A percentile compares a stretch with the other conserved stretches of the same genome.
Evolutionary conservation across 2,329 filamentous ascomycete genomes (phyloP).

Genomic region (Penicillium sp.): DNA sequence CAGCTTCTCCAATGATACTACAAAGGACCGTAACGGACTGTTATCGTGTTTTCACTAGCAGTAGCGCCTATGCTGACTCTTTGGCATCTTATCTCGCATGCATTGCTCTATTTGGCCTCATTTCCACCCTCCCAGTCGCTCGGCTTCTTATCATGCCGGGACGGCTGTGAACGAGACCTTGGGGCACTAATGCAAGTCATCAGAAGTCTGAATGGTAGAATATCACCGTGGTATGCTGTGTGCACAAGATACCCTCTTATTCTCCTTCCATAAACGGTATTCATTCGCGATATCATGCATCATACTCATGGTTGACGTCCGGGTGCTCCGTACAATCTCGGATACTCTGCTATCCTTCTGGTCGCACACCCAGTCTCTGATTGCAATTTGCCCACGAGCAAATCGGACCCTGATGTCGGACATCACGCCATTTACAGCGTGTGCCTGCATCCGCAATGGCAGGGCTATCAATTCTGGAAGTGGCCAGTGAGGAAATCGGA

Average conservation of each 20-base stretch:
- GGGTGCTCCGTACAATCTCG: no score
- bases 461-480: constrained; percentile 1
- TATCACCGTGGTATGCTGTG: no score
- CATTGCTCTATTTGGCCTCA: neutral
- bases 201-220: no score
- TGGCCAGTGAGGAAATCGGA: constrained; percentile 51
- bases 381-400: constrained; percentile 6
- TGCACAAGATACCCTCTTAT: constrained; percentile 10
- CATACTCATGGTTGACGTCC: constrained; percentile 13
- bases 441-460: constrained; percentile 11
- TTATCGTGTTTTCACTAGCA: no score
- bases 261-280: constrained; percentile 17
- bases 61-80: neutral
- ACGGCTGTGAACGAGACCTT: constrained; percentile 2
- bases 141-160: neutral
- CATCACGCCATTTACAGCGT: constrained; percentile 4
- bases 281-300: constrained; percentile 8
- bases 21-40: no score
- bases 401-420: constrained; percentile 8
- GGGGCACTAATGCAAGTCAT: neutral
- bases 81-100: neutral
- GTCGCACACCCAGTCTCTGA: no score
- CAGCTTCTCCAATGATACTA: neutral
- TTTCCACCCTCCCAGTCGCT: neutral
- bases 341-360: constrained; percentile 11